These are phyloP conservation scores for Venturiaceae sp. DNA, from an alignment of 2,329 filamentous ascomycete genomes.

Conservation along the genomic window DNA sequence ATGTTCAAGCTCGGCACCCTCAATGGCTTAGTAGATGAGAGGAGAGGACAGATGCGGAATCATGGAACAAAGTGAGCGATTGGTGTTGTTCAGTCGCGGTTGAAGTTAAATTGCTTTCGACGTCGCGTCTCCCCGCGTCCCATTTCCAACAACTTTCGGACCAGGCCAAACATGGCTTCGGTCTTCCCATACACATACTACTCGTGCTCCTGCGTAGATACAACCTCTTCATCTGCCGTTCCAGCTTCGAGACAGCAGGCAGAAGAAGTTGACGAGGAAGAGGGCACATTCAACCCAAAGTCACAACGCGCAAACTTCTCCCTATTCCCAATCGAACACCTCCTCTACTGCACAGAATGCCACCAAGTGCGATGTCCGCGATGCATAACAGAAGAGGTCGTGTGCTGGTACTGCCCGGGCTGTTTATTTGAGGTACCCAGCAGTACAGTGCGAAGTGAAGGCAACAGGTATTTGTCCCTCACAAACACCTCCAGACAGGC, in stretches of 20 bases:
- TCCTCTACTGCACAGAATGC: conserved; percentile 96
- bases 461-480: conserved; percentile 60
- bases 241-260: conserved; percentile 13
- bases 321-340: conserved; percentile 83
- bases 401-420: conserved; percentile 90
- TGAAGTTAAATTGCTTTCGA: background rate
- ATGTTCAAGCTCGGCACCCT: too few relatives aligned
- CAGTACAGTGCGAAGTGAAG: conserved; percentile 84
- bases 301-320: conserved; percentile 81
- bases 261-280: conserved; percentile 54
- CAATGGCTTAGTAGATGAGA: too few relatives aligned
- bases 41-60: background rate
- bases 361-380: conserved; percentile 89
- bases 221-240: conserved; percentile 21
- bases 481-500: background rate
- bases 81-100: background rate
- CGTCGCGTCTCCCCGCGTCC: background rate
- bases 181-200: conserved; percentile 55
- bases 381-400: conserved; percentile 87
- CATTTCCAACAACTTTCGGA: background rate
- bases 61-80: background rate
- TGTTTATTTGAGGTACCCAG: conserved; percentile 95
- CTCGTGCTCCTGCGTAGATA: conserved; percentile 49
- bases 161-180: conserved; percentile 34
- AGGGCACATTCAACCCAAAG: conserved; percentile 76